Evolutionary conservation across 768 basidiomycete species (phyloP), one percentile per base, ranked within the genome.

Genomic region (Lanmaoa rubissima): DNA sequence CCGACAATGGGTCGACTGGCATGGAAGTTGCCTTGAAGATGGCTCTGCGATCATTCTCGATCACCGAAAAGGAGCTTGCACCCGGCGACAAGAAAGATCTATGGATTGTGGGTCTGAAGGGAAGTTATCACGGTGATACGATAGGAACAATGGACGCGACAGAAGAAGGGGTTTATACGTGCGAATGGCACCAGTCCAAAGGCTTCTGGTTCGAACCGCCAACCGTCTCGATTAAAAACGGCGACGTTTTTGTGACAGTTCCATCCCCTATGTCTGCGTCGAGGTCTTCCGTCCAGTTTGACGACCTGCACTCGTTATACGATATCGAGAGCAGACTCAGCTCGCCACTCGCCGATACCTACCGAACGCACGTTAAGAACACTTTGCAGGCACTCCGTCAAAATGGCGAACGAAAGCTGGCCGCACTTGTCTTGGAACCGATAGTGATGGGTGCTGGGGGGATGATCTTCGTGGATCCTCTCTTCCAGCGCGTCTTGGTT

Each of bases 1-100:
- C 91, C 6, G 96, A 98, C 67, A 89, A 98, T 61, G 96, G 96
- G 14, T 92, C 93, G 21, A 98, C 96, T 0, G 96, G 87, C 8
- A 95, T 96, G 86, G 96, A 98, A 69, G 88, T 96, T n/a, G 96
- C 93, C 12, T 74, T 98, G 56, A 98, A 98, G 73, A 98, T 98
- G 96, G 96, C 93, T 0, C 73, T 98, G 42, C 80, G 94, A 26
- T 84, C 87, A 2, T 88, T 79, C 59, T 74, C 81, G 14, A 61
- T 72, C 36, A 75, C 78, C 19, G 65, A 71, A 17, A 62, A 67
- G 12, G 64, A 67, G 1, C 63, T 82, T 7, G 66, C 73, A 21
- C 65, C 71, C 7, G 39, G 55, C 11, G 76, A 76, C 28, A 76
- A 76, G 60, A 82, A 80, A 58, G 72, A 75, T 26, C 74, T 94